These are phyloP conservation scores for Cyclotella cryptica DNA, from an alignment of 108 stramenopile genomes.

Conservation along the genomic window DNA sequence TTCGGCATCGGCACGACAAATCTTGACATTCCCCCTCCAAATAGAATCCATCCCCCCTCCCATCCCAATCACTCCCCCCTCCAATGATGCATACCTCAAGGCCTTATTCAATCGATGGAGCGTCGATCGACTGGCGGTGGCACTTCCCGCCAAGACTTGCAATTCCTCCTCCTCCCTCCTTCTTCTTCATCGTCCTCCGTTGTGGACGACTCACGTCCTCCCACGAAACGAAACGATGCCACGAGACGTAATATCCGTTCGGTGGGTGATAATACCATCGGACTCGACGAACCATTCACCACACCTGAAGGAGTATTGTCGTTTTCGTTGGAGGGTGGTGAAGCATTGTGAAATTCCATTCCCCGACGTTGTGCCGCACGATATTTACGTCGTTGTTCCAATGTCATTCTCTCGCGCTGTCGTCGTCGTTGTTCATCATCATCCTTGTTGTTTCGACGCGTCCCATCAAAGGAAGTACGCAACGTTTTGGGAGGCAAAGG, in stretches of 20 bases:
- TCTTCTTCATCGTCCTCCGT: no score
- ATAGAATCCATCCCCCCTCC: constrained; percentile 32
- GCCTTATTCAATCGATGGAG: constrained; percentile 63
- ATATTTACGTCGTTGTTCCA: constrained; percentile 60
- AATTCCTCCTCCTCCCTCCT: constrained; percentile 15
- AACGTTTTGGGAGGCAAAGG: constrained; percentile 56
- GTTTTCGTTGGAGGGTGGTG: no score
- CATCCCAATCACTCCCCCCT: constrained; percentile 45
- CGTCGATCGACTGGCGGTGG: constrained; percentile 60
- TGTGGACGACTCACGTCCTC: no score
- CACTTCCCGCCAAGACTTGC: constrained; percentile 65
- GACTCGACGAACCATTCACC: no score
- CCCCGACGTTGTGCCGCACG: constrained; percentile 61
- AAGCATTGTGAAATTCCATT: constrained; percentile 51
- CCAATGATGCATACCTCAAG: constrained; percentile 50
- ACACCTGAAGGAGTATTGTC: no score
- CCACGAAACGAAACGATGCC: constrained; percentile 40
- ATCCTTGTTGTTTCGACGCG: no score
- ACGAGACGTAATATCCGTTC: constrained; percentile 54
- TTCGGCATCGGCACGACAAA: constrained; percentile 50
- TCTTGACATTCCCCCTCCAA: constrained; percentile 54
- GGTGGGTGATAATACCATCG: constrained; percentile 43
- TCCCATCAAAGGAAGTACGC: constrained; percentile 53
- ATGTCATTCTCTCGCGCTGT: constrained; percentile 34
- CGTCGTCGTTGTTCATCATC: no score